Percentiles rank a stretch among this genome's conserved stretches.
Conservation (phyloP, 2,329 filamentous ascomycete species). For the Cordyceps cicadae region DNA sequence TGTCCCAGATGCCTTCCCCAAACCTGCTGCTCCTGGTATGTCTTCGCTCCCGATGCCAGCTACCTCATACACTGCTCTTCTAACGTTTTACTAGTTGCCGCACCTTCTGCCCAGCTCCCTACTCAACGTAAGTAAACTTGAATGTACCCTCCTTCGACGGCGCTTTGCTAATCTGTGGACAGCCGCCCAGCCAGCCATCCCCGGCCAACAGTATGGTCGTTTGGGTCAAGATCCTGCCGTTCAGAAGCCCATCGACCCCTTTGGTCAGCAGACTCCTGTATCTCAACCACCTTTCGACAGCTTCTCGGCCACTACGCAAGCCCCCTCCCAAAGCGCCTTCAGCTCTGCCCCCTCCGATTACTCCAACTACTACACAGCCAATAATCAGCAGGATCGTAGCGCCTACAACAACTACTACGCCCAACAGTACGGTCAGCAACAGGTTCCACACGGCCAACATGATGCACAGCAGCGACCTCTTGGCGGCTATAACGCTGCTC, state of each 20-base stretch:
- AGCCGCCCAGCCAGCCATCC: constrained; percentile 41
- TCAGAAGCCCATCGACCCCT: constrained; percentile 83
- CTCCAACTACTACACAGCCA: constrained; percentile 76
- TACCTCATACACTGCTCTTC: background rate
- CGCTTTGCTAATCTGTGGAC: background rate
- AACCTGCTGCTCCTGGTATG: constrained; percentile 43
- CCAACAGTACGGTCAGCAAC: constrained; percentile 49
- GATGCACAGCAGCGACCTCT: constrained; percentile 71
- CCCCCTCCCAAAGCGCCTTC: constrained; percentile 55
- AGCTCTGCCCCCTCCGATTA: constrained; percentile 73
- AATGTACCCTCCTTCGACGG: background rate
- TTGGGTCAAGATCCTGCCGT: constrained; percentile 59
- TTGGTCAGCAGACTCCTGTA: constrained; percentile 58
- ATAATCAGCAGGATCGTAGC: constrained; percentile 63
- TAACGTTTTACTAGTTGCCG: background rate
- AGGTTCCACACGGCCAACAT: constrained; percentile 57
- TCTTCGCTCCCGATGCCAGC: constrained; percentile 18
- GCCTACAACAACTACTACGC: constrained; percentile 75
- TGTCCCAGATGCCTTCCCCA: constrained; percentile 48
- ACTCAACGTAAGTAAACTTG: constrained; percentile 19
- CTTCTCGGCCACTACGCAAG: constrained; percentile 53
- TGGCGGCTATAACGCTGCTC: constrained; percentile 63
- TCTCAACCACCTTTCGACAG: constrained; percentile 52
- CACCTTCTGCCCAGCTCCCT: constrained; percentile 12
- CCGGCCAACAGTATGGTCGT: constrained; percentile 60